Evolutionary conservation across 345 rosid species (phyloP), one percentile per base, ranked within the genome.

Genomic region (Noccaea bulbosa): DNA sequence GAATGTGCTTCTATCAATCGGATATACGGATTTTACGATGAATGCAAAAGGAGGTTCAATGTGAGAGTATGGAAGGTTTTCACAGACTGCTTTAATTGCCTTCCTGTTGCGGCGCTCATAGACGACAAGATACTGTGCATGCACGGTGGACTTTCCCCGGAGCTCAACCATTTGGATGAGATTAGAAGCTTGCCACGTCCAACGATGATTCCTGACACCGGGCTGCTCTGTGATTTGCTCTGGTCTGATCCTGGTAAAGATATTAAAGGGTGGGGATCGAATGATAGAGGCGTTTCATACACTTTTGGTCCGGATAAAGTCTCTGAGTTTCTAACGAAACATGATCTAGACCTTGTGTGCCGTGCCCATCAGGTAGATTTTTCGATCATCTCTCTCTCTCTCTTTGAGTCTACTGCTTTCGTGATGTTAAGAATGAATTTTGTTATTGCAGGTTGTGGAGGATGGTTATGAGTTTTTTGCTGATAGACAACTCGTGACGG

Each of bases 391-490:
- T 32, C 43, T 7, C 35, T 32, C 43, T 7, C 35, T 12, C 45
- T 34, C 37, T 24, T 24, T 27, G 24, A 71, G 58, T 39, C 33
- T 56, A 59, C 56, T 62, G 16, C 53, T 48, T 38, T 50, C 20
- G 14, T 45, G 49, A 65, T 65, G 60, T 70, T 41, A 11, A 64
- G 10, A 27, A 46, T 53, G 60, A 39, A 43, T 33, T 34, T 69
- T 0, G 27, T 11, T 32, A 55, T 70, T 65, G 58, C 69, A 93
- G 98, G 98, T 93, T 17, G 98, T 93, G 81, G 98, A 92, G 78
- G 98, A 92, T 81, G 98, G 98, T 10, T 93, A 93, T 71, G 98
- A 93, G 77, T 93, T 93, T 84, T 93, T 93, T 80, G 98, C 97
- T 10, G 88, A 89, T 17, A 85, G 96, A 69, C 94, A 89, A 57